Conservation (phyloP, 2,329 filamentous ascomycete species). For the Bipolaris oryzae region DNA sequence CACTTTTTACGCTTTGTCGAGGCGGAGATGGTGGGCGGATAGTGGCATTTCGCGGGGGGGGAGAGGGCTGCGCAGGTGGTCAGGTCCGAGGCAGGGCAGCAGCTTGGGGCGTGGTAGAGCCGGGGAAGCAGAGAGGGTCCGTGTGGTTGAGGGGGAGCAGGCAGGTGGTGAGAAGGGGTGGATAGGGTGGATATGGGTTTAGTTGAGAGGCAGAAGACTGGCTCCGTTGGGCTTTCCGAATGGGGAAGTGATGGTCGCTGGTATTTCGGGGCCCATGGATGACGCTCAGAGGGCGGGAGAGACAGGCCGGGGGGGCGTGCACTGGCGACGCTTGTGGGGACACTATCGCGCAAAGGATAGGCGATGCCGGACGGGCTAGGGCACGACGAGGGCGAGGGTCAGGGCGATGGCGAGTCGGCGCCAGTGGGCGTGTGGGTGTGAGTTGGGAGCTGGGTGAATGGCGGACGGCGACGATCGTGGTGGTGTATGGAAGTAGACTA, state of each 20-base stretch:
- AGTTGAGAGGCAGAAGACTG: constrained; percentile 26
- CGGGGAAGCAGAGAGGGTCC: background rate
- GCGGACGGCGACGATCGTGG: no score
- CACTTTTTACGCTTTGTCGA: constrained; percentile 18
- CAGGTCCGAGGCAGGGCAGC: background rate
- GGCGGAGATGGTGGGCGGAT: constrained; percentile 18
- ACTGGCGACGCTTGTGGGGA: constrained; percentile 13
- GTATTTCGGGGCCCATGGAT: constrained; percentile 24
- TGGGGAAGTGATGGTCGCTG: constrained; percentile 18
- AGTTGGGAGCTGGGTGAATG: background rate
- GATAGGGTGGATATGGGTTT: constrained; percentile 16
- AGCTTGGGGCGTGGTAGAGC: background rate
- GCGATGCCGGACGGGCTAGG: background rate
- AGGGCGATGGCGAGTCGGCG: no score
- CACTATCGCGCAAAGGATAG: constrained; percentile 12
- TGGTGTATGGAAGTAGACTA: no score
- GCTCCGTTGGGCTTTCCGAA: constrained; percentile 20
- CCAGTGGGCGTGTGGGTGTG: background rate
- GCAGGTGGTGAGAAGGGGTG: constrained; percentile 12
- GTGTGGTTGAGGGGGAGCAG: constrained; percentile 1
- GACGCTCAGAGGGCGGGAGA: constrained; percentile 24
- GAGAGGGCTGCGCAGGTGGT: constrained; percentile 2
- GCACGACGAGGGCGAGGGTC: no score
- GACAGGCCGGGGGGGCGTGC: constrained; percentile 16
- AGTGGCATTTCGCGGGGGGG: constrained; percentile 38